Evolutionary conservation across 495 filamentous ascomycete genomes (phyloP), one percentile per base, ranked within the genome.

Genomic region (Margaritispora aquatica): DNA sequence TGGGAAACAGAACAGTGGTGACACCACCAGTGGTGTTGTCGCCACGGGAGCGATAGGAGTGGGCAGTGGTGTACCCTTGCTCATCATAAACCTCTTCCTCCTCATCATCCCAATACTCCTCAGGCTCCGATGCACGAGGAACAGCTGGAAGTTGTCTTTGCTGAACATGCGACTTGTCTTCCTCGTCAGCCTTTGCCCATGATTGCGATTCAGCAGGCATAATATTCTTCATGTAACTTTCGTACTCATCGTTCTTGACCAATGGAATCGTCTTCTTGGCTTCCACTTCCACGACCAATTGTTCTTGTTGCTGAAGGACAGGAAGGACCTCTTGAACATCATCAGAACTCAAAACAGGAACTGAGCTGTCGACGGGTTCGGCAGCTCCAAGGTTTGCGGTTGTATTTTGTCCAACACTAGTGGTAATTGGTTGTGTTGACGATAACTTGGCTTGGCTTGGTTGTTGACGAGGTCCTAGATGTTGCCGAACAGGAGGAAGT

Each of bases 71-170:
- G 67, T 90, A 93, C 2, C 85, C 90, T 66, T 90, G 87, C 10
- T 90, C 89, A n/a, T 89, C 87, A 57, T 88, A 89, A 63, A 85
- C 84, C 56, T 89, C 87, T 31, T 89, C 85, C 9, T 86, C 82
- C 7, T 92, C 87, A 26, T 89, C 85, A 22, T 89, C 87, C 82
- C 84, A 89, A 67, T 84, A 89, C 63, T 90, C 85, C 64, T 90
- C 88, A 2, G 80, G 73, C 57, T 89, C 88, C 1, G 79, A 75
- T 11, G 66, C 60, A 41, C 70, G 66, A 7, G 70, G 61, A 5
- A 66, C 61, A 17, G 66, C 29, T 59, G 67, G 59, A 38, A 61
- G 11, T 47, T 56, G 59, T 59, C 54, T 38, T 23, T 57, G 38
- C 19, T 57, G 53, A 36, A 27, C 44, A 27, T 61, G 47, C 17